These are phyloP conservation scores for Aspergillus indologenus DNA, from an alignment of 495 filamentous ascomycete genomes.

Conservation along the genomic window DNA sequence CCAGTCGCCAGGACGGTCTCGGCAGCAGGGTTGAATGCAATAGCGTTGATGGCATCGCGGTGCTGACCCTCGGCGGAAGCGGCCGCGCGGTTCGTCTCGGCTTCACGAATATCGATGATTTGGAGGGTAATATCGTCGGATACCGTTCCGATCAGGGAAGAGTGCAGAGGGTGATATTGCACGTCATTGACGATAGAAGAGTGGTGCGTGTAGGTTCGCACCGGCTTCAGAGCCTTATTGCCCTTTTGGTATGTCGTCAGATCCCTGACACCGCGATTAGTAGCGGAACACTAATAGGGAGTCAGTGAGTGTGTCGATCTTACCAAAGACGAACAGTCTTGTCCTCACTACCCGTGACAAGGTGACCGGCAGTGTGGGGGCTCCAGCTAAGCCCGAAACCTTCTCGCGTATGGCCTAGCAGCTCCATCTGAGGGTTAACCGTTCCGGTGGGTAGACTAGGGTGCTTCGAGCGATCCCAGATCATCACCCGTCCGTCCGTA, in stretches of 20 bases:
- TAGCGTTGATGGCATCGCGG: constrained; percentile 86
- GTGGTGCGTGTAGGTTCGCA: constrained; percentile 80
- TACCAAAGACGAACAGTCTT: constrained; percentile 88
- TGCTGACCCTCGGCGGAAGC: constrained; percentile 69
- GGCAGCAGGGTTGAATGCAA: constrained; percentile 86
- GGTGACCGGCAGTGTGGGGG: constrained; percentile 73
- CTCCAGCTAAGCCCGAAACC: constrained; percentile 96
- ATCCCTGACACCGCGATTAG: constrained; percentile 55
- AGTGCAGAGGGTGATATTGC: constrained; percentile 82
- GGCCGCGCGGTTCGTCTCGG: constrained; percentile 58
- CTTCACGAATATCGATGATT: constrained; percentile 76
- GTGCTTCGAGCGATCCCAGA: constrained; percentile 97
- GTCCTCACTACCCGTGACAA: constrained; percentile 89
- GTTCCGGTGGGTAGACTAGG: constrained; percentile 65
- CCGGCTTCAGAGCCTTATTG: constrained; percentile 66
- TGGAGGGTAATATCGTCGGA: constrained; percentile 94
- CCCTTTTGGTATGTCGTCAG: constrained; percentile 65
- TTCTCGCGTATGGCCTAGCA: constrained; percentile 81
- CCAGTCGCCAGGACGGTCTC: constrained; percentile 88
- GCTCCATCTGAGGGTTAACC: constrained; percentile 76
- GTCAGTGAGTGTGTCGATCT: constrained; percentile 15
- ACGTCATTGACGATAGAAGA: constrained; percentile 93
- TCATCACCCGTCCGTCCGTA: constrained; percentile 78
- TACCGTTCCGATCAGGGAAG: constrained; percentile 81
- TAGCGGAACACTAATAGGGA: not conserved